These are phyloP conservation scores for Aspergillus steynii DNA, from an alignment of 495 filamentous ascomycete species.

Conservation along the genomic window DNA sequence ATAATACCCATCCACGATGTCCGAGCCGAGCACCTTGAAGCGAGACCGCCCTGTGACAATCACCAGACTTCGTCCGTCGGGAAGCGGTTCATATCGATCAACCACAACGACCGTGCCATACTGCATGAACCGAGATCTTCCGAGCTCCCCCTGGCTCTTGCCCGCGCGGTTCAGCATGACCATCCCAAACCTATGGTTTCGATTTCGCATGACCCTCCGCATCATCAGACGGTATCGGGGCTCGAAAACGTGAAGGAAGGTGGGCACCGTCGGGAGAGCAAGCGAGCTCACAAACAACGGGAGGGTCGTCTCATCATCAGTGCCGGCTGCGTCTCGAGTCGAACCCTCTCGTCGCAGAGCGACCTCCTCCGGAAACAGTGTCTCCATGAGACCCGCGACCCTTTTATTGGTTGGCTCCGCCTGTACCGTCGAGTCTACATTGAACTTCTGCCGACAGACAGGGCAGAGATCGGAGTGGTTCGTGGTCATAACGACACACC, in stretches of 20 bases:
- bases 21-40: constrained; percentile 68
- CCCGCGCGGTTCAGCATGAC: constrained; percentile 64
- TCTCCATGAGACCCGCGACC: constrained; percentile 58
- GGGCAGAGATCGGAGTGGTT: constrained; percentile 79
- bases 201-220: constrained; percentile 68
- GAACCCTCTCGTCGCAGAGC: constrained; percentile 53
- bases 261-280: constrained; percentile 79
- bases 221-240: constrained; percentile 89
- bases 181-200: constrained; percentile 79
- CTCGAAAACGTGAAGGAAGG: constrained; percentile 88
- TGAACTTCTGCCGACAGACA: constrained; percentile 67
- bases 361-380: constrained; percentile 67
- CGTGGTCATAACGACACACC: constrained; percentile 70
- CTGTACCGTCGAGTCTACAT: constrained; percentile 57
- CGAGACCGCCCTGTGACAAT: constrained; percentile 73
- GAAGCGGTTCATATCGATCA: constrained; percentile 65
- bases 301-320: constrained; percentile 57
- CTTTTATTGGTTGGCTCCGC: constrained; percentile 61
- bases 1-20: constrained; percentile 71
- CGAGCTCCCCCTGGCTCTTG: constrained; percentile 58
- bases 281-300: constrained; percentile 82
- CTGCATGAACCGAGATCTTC: constrained; percentile 61
- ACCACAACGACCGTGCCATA: constrained; percentile 80
- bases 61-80: constrained; percentile 78
- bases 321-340: constrained; percentile 49